Percentiles rank a stretch among this genome's conserved stretches.
phyloP scores from a whole-genome alignment of 1,139 yeast species.

The Trichomonascaceae sp. region DNA sequence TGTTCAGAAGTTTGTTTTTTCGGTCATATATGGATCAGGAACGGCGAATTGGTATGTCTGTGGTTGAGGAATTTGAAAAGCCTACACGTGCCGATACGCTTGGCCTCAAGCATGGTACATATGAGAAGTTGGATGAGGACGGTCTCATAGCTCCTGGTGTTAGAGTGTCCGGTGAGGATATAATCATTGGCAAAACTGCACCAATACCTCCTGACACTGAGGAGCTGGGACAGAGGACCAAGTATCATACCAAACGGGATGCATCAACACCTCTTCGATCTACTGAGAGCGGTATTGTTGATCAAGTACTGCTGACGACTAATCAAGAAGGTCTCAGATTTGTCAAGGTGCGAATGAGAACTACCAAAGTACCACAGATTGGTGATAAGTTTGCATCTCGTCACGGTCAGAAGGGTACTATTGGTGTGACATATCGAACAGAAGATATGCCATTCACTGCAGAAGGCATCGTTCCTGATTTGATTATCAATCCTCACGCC shows the following conservation, averaged over 20 bases:
- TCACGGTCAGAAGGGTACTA: slow-evolving; percentile 99
- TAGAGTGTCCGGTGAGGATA: slow-evolving; percentile 97
- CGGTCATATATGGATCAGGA: slow-evolving; percentile 98
- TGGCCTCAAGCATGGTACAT: slow-evolving; percentile 95
- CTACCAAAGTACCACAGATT: slow-evolving; percentile 96
- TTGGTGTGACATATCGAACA: slow-evolving; percentile 96
- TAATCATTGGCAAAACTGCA: slow-evolving; percentile 95
- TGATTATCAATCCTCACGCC: slow-evolving; percentile 97
- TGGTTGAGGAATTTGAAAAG: slow-evolving; percentile 91
- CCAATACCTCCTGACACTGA: slow-evolving; percentile 98
- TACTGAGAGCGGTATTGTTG: slow-evolving; percentile 97
- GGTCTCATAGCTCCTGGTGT: slow-evolving; percentile 98
- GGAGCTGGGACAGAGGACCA: slow-evolving; percentile 96
- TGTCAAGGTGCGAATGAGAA: slow-evolving; percentile 97
- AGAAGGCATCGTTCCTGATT: slow-evolving; percentile 95
- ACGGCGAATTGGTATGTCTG: slow-evolving; percentile 96
- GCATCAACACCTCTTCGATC: slow-evolving; percentile 96
- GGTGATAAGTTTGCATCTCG: slow-evolving; percentile 99
- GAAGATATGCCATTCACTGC: slow-evolving; percentile 99
- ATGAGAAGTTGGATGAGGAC: slow-evolving; percentile 96
- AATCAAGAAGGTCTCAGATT: slow-evolving; percentile 97
- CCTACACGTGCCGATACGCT: slow-evolving; percentile 92
- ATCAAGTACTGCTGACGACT: slow-evolving; percentile 92
- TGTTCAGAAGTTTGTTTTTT: slow-evolving; percentile 91
- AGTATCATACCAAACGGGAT: slow-evolving; percentile 96